Conservation (phyloP, 345 rosid species). For the Anastatica hierochuntica region DNA sequence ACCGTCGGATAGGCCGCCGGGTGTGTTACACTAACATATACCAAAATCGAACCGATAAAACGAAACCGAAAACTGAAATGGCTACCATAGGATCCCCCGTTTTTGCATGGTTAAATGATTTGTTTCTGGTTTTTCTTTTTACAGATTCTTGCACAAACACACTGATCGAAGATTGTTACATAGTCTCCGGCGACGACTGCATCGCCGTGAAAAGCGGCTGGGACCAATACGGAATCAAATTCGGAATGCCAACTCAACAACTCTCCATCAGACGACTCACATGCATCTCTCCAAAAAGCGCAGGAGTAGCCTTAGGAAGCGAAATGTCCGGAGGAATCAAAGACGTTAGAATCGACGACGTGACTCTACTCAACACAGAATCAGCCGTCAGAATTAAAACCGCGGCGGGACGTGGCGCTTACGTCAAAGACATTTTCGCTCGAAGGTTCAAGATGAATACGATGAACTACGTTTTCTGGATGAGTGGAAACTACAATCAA, state of each 20-base stretch:
- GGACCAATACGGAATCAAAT: conserved; percentile 58
- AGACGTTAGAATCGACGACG: conserved; percentile 51
- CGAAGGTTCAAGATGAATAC: conserved; percentile 42
- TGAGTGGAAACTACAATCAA: conserved; percentile 45
- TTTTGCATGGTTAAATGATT: no score
- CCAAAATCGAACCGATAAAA: no score
- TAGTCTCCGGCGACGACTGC: conserved; percentile 76
- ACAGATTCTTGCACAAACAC: conserved; percentile 66
- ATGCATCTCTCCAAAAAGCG: conserved; percentile 78
- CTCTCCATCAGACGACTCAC: conserved; percentile 47
- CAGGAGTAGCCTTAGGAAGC: conserved; percentile 68
- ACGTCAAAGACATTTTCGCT: conserved; percentile 50
- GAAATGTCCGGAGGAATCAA: conserved; percentile 82
- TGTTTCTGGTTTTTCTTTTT: not conserved
- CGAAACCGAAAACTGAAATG: no score
- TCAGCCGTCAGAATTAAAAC: conserved; percentile 58
- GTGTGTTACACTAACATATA: no score
- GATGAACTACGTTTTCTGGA: conserved; percentile 79
- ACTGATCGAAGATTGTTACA: conserved; percentile 49
- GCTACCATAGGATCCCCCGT: no score
- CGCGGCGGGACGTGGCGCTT: conserved; percentile 58
- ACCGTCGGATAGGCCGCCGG: no score
- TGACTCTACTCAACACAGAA: conserved; percentile 41
- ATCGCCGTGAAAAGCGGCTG: conserved; percentile 74
- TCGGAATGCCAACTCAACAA: conserved; percentile 42